Evolutionary conservation across 495 filamentous ascomycete species (phyloP), one percentile per base, ranked within the genome.

Genomic region (Cudoniella acicularis): DNA sequence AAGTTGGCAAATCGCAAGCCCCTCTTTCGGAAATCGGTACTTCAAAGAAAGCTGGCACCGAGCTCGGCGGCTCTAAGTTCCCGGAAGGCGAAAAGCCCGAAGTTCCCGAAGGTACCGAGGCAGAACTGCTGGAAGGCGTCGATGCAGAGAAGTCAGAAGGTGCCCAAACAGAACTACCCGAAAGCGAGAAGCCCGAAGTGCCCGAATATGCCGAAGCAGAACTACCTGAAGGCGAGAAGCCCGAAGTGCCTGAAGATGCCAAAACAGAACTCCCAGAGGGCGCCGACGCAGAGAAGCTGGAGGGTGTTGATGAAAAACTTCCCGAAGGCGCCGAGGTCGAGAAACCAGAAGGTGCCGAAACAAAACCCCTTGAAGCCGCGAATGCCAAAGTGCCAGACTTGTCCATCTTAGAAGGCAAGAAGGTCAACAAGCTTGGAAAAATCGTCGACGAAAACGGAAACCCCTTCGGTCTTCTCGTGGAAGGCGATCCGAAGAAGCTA

Each of bases 401-500:
- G 0, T 66, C 71, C 46, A 69, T 72, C 17, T 43, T 73, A 8
- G 59, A 75, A 83, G 87, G 82, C 66, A 84, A 62, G 78, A 80
- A 81, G 63, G 82, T 87, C 69, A 87, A 80, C 70, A 83, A 79
- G 52, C 81, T 87, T 58, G 87, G 87, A 30, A 83, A 89, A 63
- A 83, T 90, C 10, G 80, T 80, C 47, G 83, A 89, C 62, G 76
- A 82, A 48, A 78, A 88, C 48, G 87, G 87, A 21, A 83, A 86
- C 64, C 66, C 88, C 42, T 79, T 88, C 50, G 87, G 87, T 36
- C 79, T 79, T 61, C 70, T 90, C 40, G 86, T 85, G 25, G 76
- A 79, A 49, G 87, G 86, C 46, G 82, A 89, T 61, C 73, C 86
- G 51, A 77, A 77, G 4, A 84, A 83, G 21, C 76, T 86, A 8